phyloP scores from a whole-genome alignment of 1,284 basidiomycete species.

The Apiotrichum domesticum region DNA sequence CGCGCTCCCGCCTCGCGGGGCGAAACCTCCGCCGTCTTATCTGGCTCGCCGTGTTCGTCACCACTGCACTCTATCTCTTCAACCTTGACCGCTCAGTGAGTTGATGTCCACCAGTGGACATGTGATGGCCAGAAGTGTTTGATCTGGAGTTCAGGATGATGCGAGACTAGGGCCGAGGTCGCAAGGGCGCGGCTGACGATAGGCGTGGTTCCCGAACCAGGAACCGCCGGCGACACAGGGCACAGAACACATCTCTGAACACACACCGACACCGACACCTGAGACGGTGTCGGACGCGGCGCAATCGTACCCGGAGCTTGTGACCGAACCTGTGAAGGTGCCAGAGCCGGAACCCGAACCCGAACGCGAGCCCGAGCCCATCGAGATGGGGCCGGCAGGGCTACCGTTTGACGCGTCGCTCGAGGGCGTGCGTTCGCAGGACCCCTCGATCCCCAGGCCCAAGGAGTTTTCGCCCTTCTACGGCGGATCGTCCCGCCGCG shows the following conservation, averaged over 20 bases:
- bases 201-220: too few species aligned
- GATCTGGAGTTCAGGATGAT: background rate
- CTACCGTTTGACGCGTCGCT: background rate
- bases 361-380: too few species aligned
- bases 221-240: too few species aligned
- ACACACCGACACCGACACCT: too few species aligned
- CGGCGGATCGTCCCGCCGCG: conserved; percentile 11
- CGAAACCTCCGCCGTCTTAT: background rate
- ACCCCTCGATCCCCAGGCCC: background rate
- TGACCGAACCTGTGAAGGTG: background rate
- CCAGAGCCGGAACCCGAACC: background rate
- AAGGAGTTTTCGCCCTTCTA: conserved; percentile 14
- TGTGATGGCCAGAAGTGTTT: background rate
- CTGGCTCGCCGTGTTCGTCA: background rate
- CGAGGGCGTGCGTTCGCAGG: background rate
- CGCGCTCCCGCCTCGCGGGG: background rate
- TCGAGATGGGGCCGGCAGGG: background rate
- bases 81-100: background rate
- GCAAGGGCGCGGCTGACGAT: too few species aligned
- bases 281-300: too few species aligned
- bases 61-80: background rate
- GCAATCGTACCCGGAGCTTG: background rate
- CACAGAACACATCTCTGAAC: too few species aligned
- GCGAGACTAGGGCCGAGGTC: background rate
- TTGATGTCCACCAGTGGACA: too few species aligned